phyloP scores from a whole-genome alignment of 2,329 filamentous ascomycete genomes.

The Epichloe amarillans region DNA sequence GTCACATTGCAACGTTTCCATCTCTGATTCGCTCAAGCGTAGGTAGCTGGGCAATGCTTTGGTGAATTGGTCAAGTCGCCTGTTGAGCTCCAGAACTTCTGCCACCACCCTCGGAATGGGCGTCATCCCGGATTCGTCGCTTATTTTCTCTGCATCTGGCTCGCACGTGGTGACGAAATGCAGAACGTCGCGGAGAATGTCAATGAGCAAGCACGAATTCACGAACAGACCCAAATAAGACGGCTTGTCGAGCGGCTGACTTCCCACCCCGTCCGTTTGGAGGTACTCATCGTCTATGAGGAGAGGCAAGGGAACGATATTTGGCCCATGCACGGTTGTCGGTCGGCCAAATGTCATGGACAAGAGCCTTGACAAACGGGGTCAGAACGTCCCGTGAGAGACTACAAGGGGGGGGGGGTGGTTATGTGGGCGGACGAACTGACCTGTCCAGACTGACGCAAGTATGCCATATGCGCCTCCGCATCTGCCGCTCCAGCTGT shows the following conservation, averaged over 20 bases:
- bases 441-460: conserved; percentile 3
- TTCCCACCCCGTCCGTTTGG: not conserved
- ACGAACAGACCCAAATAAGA: conserved; percentile 2
- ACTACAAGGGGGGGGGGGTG: not conserved
- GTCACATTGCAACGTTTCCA: not conserved
- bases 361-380: not conserved
- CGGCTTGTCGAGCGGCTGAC: not conserved
- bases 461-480: conserved; percentile 2
- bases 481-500: conserved; percentile 2
- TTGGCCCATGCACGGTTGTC: not conserved
- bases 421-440: not conserved
- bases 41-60: not conserved
- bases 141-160: not conserved
- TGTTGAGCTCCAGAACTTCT: conserved; percentile 1
- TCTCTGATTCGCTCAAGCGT: not conserved
- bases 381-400: not conserved
- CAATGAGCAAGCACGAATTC: not conserved
- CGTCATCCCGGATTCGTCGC: not conserved
- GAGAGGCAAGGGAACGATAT: not conserved
- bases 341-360: conserved; percentile 5
- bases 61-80: conserved; percentile 1
- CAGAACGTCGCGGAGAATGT: conserved; percentile 1
- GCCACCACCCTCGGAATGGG: not conserved
- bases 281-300: conserved; percentile 2
- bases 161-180: conserved; percentile 1